phyloP scores from a whole-genome alignment of 345 rosid species.

The Eucalyptus marginata region DNA sequence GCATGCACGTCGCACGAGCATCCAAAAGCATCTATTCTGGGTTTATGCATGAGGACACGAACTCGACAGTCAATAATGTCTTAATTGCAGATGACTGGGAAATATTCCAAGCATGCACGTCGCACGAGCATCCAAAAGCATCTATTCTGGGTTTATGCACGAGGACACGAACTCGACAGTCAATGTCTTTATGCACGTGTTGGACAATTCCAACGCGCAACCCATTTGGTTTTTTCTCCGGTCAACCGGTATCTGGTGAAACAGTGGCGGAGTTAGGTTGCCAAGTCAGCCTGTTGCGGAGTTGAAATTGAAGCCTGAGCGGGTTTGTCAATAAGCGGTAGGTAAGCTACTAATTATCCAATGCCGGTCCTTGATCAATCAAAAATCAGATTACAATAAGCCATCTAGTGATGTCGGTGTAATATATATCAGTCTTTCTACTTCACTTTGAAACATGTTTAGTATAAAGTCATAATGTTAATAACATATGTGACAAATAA shows the following conservation, averaged over 20 bases:
- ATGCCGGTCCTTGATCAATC: background rate
- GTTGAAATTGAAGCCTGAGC: background rate
- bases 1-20: no score
- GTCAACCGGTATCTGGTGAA: background rate
- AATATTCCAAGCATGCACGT: no score
- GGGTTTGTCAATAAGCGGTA: background rate
- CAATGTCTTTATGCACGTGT: background rate
- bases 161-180: background rate
- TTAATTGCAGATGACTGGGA: no score
- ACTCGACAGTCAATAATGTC: no score
- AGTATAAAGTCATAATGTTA: no score
- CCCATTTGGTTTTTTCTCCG: background rate
- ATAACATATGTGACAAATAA: fast-evolving
- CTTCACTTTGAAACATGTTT: background rate
- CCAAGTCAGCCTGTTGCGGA: background rate
- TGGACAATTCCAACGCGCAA: background rate
- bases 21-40: background rate
- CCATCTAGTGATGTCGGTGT: background rate
- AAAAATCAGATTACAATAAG: background rate
- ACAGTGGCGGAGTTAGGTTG: background rate
- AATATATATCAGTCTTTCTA: background rate
- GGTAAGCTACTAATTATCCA: background rate
- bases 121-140: no score
- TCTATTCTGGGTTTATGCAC: background rate
- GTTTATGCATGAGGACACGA: background rate